phyloP scores from a whole-genome alignment of 768 basidiomycete species.

The Naganishia antarctica region DNA sequence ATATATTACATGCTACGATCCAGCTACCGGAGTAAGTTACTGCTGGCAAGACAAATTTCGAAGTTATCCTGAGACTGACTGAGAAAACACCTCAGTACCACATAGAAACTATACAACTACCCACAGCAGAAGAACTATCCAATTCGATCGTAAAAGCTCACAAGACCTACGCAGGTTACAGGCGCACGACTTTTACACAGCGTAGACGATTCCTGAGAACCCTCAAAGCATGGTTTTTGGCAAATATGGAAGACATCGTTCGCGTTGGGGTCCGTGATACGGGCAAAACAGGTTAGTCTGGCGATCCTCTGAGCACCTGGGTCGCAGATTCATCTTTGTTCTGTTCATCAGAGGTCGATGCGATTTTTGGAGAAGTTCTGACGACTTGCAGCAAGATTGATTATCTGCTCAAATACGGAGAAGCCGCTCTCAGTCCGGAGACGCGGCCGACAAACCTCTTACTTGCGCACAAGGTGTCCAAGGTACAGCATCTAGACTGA shows the following conservation, averaged over 20 bases:
- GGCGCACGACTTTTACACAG: slow-evolving; percentile 67
- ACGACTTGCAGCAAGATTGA: slow-evolving; percentile 93
- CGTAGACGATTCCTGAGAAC: slow-evolving; percentile 78
- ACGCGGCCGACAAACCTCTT: slow-evolving; percentile 56
- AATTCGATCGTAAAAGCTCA: slow-evolving; percentile 65
- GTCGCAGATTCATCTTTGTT: neutral
- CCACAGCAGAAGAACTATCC: slow-evolving; percentile 65
- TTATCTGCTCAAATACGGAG: slow-evolving; percentile 82
- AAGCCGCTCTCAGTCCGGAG: slow-evolving; percentile 68
- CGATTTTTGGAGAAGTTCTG: slow-evolving; percentile 87
- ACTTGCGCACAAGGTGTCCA: slow-evolving; percentile 49
- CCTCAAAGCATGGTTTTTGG: slow-evolving; percentile 83
- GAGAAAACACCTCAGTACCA: slow-evolving; percentile 54
- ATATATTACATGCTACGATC: slow-evolving; percentile 88
- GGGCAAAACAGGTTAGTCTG: slow-evolving; percentile 66
- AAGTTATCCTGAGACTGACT: neutral
- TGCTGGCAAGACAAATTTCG: neutral
- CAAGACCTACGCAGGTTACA: slow-evolving; percentile 69
- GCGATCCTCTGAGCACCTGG: neutral
- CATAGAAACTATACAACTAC: slow-evolving; percentile 70
- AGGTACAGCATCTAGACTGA: no score
- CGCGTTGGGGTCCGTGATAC: slow-evolving; percentile 87
- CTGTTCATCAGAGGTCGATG: slow-evolving; percentile 71
- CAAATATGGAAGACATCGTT: slow-evolving; percentile 67
- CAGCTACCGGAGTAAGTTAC: slow-evolving; percentile 63